Conservation (phyloP, 2,329 filamentous ascomycete species). For the Aureobasidium musti region DNA sequence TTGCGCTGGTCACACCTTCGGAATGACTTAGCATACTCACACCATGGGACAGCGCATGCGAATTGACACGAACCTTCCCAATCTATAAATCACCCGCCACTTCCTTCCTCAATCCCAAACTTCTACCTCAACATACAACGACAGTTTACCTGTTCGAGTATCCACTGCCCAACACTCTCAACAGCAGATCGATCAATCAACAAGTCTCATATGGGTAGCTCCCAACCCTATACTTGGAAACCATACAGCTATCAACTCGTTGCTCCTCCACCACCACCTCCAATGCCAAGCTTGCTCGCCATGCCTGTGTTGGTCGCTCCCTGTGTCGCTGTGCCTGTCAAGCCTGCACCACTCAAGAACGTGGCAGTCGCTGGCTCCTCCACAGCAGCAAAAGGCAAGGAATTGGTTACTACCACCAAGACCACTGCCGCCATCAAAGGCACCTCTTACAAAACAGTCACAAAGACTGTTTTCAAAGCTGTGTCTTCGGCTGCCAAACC, state of each 20-base stretch:
- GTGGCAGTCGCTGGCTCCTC: slow-evolving; percentile 1
- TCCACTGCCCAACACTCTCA: not conserved
- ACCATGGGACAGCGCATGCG: not conserved
- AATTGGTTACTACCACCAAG: not conserved
- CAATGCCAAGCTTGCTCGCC: slow-evolving; percentile 3
- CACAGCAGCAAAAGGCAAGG: slow-evolving; percentile 15
- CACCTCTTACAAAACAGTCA: not conserved
- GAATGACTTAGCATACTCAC: not conserved
- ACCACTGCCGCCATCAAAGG: not conserved
- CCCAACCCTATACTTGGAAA: slow-evolving; percentile 36
- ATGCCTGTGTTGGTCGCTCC: not conserved
- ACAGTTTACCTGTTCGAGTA: not conserved
- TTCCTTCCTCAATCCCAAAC: not conserved
- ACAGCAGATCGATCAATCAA: not conserved
- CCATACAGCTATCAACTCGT: slow-evolving; percentile 34
- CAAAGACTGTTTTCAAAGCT: not conserved
- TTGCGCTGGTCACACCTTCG: not conserved
- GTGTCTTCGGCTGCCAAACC: not conserved
- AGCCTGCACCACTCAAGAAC: not conserved
- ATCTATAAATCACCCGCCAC: not conserved
- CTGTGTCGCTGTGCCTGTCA: not conserved
- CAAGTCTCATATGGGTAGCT: not conserved
- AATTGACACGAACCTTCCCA: not conserved
- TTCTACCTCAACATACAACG: not conserved
- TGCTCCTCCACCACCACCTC: slow-evolving; percentile 3